Conservation (phyloP, 1,139 yeast species). For the Candida smagusa region DNA sequence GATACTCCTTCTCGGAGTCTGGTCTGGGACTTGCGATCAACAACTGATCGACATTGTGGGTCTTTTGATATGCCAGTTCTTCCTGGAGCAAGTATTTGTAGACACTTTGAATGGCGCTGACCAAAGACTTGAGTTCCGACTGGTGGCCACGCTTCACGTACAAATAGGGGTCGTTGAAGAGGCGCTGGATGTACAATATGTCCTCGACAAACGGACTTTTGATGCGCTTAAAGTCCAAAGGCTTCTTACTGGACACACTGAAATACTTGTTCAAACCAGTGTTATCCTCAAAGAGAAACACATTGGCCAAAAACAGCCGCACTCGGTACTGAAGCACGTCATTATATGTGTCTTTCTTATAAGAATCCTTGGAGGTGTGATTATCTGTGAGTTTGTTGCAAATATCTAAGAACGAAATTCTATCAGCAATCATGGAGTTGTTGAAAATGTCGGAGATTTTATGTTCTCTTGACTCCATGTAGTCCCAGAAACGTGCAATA, state of each 20-base stretch:
- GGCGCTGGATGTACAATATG: constrained; percentile 26
- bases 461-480: constrained; percentile 31
- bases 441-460: constrained; percentile 26
- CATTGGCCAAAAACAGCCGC: constrained; percentile 30
- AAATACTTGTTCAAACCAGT: constrained; percentile 47
- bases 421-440: constrained; percentile 27
- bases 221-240: constrained; percentile 20
- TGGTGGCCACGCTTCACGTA: constrained; percentile 24
- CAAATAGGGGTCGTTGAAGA: constrained; percentile 37
- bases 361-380: constrained; percentile 24
- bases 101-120: constrained; percentile 25
- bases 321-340: constrained; percentile 38
- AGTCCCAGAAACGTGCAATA: constrained; percentile 34
- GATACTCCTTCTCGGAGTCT: constrained; percentile 16
- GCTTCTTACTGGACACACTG: constrained; percentile 25
- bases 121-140: constrained; percentile 19
- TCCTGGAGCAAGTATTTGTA: constrained; percentile 28
- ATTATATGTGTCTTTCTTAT: constrained; percentile 38
- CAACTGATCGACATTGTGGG: constrained; percentile 18
- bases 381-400: constrained; percentile 40
- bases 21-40: constrained; percentile 14
- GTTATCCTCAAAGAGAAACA: constrained; percentile 41
- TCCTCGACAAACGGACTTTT: constrained; percentile 32
- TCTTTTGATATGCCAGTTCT: constrained; percentile 21
- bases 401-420: constrained; percentile 39